A percentile compares a stretch with the other conserved stretches of the same genome.
phyloP scores from a whole-genome alignment of 345 rosid species.

The Garcia nutans region DNA sequence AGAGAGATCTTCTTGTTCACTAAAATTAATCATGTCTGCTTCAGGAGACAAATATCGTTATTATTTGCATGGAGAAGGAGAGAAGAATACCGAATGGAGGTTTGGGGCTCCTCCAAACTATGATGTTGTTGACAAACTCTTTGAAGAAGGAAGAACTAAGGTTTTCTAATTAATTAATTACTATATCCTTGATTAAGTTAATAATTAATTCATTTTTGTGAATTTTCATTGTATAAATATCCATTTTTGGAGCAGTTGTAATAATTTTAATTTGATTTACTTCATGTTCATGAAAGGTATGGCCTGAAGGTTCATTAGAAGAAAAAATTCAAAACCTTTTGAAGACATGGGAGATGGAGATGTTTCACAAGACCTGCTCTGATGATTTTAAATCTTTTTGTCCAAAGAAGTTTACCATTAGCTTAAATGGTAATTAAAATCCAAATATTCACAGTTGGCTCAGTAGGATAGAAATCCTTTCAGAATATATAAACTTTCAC shows the following conservation, averaged over 20 bases:
- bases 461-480: too few relatives aligned
- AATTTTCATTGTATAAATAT: too few relatives aligned
- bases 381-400: slow-evolving; percentile 42
- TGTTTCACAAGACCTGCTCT: slow-evolving; percentile 42
- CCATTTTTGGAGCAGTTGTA: too few relatives aligned
- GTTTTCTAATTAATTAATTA: slow-evolving; percentile 6
- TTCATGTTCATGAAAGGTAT: slow-evolving; percentile 31
- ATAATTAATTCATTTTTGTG: too few relatives aligned
- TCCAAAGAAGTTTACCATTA: slow-evolving; percentile 33
- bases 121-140: slow-evolving; percentile 54
- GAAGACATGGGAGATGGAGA: slow-evolving; percentile 72
- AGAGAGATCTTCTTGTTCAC: too few relatives aligned
- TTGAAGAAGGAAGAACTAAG: slow-evolving; percentile 60
- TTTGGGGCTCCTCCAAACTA: slow-evolving; percentile 53
- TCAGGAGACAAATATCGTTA: slow-evolving; percentile 48
- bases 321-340: slow-evolving; percentile 63
- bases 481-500: too few relatives aligned
- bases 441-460: neutral
- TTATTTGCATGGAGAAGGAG: slow-evolving; percentile 49
- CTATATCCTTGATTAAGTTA: too few relatives aligned
- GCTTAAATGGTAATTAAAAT: slow-evolving; percentile 46
- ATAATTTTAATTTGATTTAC: too few relatives aligned
- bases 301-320: slow-evolving; percentile 61
- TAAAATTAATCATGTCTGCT: neutral
- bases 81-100: slow-evolving; percentile 55